Base-by-base conservation (phyloP, 2,329 filamentous ascomycete genomes). In the Xylariaceae sp. region DNA sequence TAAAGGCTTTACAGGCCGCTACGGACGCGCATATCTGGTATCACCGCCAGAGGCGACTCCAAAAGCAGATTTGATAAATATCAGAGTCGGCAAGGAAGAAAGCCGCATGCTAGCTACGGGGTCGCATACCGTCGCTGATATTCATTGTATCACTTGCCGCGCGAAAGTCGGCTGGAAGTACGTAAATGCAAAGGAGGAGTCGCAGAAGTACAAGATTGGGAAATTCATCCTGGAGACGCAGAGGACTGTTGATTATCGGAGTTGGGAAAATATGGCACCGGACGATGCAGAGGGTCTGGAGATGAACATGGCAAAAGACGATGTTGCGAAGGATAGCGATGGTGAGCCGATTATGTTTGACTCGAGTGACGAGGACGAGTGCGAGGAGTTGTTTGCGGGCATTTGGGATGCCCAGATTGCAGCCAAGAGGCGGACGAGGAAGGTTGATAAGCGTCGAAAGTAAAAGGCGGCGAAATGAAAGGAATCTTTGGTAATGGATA, bases 161-260 rank as follows among this genome's bases (percentile, higher is more conserved):
- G 72, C 71, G 47, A 80, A 80, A 60, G 64, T 88, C 9, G 84
- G 84, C 16, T 88, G 84, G 84, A 87, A 87, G 67, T 88, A 88
- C 61, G 75, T 87, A 41, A 80, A 84, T 64, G 83, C 84, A 1
- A 76, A 75, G 54, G 80, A 86, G 59, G 62, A 71, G 50, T 69
- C 73, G 43, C 84, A 87, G 66, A 77, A 75, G 63, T 88, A 88
- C 73, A 88, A 88, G 68, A 75, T 87, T 45, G 83, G 83, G 59
- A 87, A 87, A 66, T 87, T 81, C 64, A 87, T 87, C 31, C 66
- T 88, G 38, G 84, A 88, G 71, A 81, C 78, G 38, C 77, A 79
- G 64, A 72, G 81, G 48, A 78, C 85, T 14, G 73, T 80, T 19
- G 71, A 75, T 12, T 72, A 74, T 42, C 73, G 75, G 33, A 71